Base-by-base conservation (phyloP, 768 basidiomycete species). In the Hericium alpestre region DNA sequence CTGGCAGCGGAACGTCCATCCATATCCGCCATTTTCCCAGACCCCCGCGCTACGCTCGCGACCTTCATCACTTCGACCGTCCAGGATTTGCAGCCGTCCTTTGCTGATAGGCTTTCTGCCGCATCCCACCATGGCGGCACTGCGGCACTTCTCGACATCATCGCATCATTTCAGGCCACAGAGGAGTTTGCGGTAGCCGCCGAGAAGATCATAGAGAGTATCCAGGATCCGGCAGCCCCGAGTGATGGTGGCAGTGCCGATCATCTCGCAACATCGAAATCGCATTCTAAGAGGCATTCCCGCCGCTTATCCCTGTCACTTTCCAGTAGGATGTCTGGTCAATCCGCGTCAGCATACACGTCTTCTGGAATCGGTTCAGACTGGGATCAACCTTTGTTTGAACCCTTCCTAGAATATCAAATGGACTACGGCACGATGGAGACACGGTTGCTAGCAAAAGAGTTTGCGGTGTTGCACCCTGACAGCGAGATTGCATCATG, bases 361-460 rank as follows among this genome's bases (percentile, higher is more conserved):
- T 55, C 59, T 47, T 2, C 56, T 56, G 55, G 59, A 43, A 56
- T 53, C 15, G 57, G 56, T 6, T 56, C 62, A 62, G 84, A 86
- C 57, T 98, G 96, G 96, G 93, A 97, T 65, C 86, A 85, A 56
- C 85, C 87, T 53, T 74, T 99, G 15, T 96, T 93, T 67, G 93
- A 94, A 66, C 92, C 95, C 2, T 98, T 97, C 73, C 77, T 95
- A 23, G 90, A 94, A 64, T 86, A 87, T 59, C 95, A 98, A 64
- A 75, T 82, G 16, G 87, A 94, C 56, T 97, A 97, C 69, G 80
- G 81, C 0, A 72, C 76, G 1, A 74, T 96, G 38, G 96, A 99
- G 70, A 76, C 79, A 38, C 79, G 83, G 7, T 77, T 82, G 53
- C 72, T 98, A 55, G 79, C 83, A 25, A 76, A 81, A 50, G 71